Conservation (phyloP, 176 grass and related monocot genomes). For the Hordeum vulgare region MorexV3_pseudomolecules_assembly NC_058522.1:311411769-311412268, state of each 20-base stretch:
- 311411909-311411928: background rate
- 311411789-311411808: background rate
- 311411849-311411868: background rate
- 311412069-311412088: too few relatives aligned
- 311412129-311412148: background rate
- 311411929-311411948: background rate
- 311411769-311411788: background rate
- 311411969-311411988: background rate
- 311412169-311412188: background rate
- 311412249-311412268: constrained; percentile 22
- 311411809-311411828: background rate
- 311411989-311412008: background rate
- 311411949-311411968: background rate
- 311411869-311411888: background rate
- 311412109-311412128: background rate
- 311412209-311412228: background rate
- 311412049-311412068: background rate
- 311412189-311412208: background rate
- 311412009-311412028: background rate
- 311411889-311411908: too few relatives aligned
- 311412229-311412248: background rate
- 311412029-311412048: background rate
- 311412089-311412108: background rate
- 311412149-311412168: background rate
- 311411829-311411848: background rate